Conservation (phyloP, 164 flowering plant genomes). For the Macadamia tetraphylla region DNA sequence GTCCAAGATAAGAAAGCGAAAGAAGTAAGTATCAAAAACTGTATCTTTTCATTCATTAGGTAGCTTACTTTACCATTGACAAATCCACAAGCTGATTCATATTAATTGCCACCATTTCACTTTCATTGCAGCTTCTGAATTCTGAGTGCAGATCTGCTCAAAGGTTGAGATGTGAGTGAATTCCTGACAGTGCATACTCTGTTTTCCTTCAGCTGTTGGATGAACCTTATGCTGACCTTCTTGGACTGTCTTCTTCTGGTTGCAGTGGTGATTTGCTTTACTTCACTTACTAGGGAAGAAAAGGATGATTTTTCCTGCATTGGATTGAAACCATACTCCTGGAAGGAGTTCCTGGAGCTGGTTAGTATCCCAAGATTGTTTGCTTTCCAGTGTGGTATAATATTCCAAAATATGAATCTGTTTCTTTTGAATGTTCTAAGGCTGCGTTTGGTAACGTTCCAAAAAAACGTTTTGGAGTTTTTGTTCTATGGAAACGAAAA, state of each 20-base stretch:
- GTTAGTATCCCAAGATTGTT: conserved; percentile 32
- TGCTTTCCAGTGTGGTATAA: not conserved
- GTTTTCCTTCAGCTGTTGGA: conserved; percentile 4
- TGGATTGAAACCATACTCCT: conserved; percentile 60
- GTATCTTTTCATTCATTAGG: not conserved
- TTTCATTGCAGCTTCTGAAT: conserved; percentile 56
- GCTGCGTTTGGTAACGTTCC: too few species aligned
- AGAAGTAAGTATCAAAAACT: conserved; percentile 44
- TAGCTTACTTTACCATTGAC: not conserved
- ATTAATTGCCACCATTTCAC: not conserved
- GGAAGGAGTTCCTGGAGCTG: conserved; percentile 71
- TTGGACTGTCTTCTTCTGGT: conserved; percentile 7
- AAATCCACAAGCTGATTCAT: not conserved
- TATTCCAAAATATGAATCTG: not conserved
- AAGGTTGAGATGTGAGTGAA: conserved; percentile 56
- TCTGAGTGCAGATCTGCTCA: conserved; percentile 49
- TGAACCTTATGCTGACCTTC: conserved; percentile 14
- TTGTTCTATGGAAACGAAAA: too few species aligned
- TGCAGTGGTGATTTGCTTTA: conserved; percentile 72
- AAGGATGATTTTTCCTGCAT: conserved; percentile 26
- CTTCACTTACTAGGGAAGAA: conserved; percentile 51
- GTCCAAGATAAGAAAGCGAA: conserved; percentile 74
- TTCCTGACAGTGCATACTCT: not conserved
- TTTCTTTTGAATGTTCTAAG: too few species aligned
- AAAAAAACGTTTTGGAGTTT: too few species aligned